phyloP scores from a whole-genome alignment of 257 asterid species.

The Nyctanthes arbortristis region DNA sequence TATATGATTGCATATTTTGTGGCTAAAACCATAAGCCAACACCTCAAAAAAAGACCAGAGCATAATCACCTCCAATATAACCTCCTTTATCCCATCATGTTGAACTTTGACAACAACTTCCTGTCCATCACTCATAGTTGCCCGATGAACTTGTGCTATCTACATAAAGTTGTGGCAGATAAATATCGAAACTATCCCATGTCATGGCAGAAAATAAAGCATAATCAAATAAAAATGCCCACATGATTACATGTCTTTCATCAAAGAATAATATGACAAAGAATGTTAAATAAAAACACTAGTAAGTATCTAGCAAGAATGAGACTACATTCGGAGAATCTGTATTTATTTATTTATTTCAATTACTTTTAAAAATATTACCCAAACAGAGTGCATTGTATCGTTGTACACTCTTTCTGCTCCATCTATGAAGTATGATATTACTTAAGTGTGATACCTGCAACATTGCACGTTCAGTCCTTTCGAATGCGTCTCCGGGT shows the following conservation, averaged over 20 bases:
- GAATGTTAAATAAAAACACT: slow-evolving; percentile 13
- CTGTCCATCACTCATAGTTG: slow-evolving; percentile 75
- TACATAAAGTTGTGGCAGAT: slow-evolving; percentile 31
- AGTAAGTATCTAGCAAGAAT: slow-evolving; percentile 11
- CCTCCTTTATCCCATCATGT: slow-evolving; percentile 81
- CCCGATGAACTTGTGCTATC: slow-evolving; percentile 99
- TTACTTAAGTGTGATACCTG: slow-evolving; percentile 5
- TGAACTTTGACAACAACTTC: slow-evolving; percentile 96
- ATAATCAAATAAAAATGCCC: slow-evolving; percentile 3
- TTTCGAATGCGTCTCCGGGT: too few relatives aligned
- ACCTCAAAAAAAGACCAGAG: slow-evolving; percentile 18
- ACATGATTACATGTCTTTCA: background rate
- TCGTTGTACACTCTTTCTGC: background rate
- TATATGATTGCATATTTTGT: slow-evolving; percentile 12
- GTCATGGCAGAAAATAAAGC: background rate
- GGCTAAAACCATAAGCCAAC: slow-evolving; percentile 14
- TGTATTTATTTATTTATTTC: too few relatives aligned
- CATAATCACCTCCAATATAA: slow-evolving; percentile 76
- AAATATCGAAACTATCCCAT: slow-evolving; percentile 18
- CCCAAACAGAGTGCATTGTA: slow-evolving; percentile 12
- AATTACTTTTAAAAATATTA: background rate
- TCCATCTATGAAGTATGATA: background rate
- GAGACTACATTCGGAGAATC: background rate
- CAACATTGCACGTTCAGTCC: background rate
- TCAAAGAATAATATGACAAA: background rate